Conservation (phyloP, 441 rosid genomes). For the Viola pubescens region DNA sequence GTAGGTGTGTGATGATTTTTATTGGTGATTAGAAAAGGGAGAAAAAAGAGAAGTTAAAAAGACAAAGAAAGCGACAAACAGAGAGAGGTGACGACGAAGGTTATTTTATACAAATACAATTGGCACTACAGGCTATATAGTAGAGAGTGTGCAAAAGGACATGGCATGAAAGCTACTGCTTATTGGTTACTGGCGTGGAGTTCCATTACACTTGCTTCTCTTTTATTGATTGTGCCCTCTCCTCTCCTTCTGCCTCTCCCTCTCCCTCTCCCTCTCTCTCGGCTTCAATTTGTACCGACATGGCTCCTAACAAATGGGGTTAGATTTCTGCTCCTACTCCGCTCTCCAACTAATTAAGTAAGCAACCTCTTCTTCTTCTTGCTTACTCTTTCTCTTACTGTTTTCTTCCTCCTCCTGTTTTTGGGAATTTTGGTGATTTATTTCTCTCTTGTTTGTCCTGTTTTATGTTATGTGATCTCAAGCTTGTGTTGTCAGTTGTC, state of each 20-base stretch:
- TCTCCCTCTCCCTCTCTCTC: conserved; percentile 16
- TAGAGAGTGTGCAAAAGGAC: conserved; percentile 5
- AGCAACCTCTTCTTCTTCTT: neutral
- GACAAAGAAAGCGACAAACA: neutral
- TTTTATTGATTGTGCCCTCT: neutral
- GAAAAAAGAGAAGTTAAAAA: too few relatives aligned
- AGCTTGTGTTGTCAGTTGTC: neutral
- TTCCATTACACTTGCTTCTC: conserved; percentile 3
- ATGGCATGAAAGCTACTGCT: conserved; percentile 11
- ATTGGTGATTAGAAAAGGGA: too few relatives aligned
- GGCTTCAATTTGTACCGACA: conserved; percentile 54
- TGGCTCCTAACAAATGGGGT: conserved; percentile 60
- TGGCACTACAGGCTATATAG: neutral
- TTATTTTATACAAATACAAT: too few relatives aligned
- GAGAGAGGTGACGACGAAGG: neutral
- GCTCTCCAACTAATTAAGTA: neutral
- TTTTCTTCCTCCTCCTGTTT: neutral
- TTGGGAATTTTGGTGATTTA: neutral
- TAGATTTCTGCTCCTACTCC: conserved; percentile 30
- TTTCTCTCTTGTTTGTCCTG: neutral
- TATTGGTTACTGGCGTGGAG: conserved; percentile 14
- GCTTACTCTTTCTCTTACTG: neutral
- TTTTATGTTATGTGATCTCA: neutral
- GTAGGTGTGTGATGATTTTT: too few relatives aligned
- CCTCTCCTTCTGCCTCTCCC: conserved; percentile 7